Evolutionary conservation across 352 stramenopile genomes (phyloP), one percentile per base, ranked within the genome.

Genomic region (Globisporangium abappressorium): DNA sequence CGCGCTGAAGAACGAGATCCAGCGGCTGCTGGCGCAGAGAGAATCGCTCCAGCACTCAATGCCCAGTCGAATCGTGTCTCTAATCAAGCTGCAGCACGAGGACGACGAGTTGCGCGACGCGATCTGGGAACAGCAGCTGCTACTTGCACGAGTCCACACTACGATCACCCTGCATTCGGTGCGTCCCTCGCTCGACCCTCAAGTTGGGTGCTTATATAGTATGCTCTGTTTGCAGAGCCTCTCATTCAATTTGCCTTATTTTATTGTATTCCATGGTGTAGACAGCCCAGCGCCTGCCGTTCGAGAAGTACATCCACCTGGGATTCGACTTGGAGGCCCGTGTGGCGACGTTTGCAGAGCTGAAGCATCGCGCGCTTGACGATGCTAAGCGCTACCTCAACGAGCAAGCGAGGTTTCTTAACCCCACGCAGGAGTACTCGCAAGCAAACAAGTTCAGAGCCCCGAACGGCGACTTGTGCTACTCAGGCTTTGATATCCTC

Each of bases 341-440:
- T 24, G 22, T 33, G 22, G 49, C 49, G 22, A 56, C 49, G 7
- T 28, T 56, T 24, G n/a, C 49, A 6, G 59, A 65, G 28, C 36
- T 57, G 20, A 57, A 57, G 30, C 43, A 30, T 18, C 36, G 8
- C 9, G 26, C 38, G 7, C 46, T 65, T 9, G 15, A 43, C 3
- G 60, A 65, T n/a, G 60, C 60, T 1, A 46, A 65, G 60, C 66
- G 70, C 5, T 81, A 76, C 66, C 4, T 83, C 0, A 71, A 62
- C 20, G 60, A 67, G 2, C 64, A 72, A 6, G 68, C 66, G 26
- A 56, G 34, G 30, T 65, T 71, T 47, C 60, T 79, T 47, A 61
- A 82, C 64, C 14, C 66, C 41, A 58, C 43, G 38, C 66, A 75
- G 69, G 62, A 74, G 66, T 75, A 76, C 54, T 67, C 71, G 15